A percentile compares a stretch with the other conserved stretches of the same genome.
These are phyloP conservation scores for Eucalyptus erythrocorys DNA, from an alignment of 345 rosid species.

Conservation along the genomic window DNA sequence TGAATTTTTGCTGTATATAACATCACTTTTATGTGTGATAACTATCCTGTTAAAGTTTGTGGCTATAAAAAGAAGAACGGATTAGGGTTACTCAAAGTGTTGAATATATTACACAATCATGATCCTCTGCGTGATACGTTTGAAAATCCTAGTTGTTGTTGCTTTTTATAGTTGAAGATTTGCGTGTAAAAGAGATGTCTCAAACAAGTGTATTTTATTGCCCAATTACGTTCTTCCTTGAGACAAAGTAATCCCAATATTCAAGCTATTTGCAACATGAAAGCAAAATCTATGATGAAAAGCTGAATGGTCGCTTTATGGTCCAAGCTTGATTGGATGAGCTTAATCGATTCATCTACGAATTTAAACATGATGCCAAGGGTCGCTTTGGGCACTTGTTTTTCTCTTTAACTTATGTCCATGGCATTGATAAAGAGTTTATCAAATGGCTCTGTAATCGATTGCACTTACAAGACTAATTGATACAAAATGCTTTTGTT, in stretches of 20 bases:
- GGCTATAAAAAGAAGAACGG: neutral
- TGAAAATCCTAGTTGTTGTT: neutral
- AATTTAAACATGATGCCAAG: neutral
- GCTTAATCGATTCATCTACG: neutral
- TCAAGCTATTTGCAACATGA: neutral
- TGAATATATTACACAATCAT: neutral
- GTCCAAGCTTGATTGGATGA: neutral
- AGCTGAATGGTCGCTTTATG: neutral
- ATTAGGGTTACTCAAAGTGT: neutral
- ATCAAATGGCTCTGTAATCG: neutral
- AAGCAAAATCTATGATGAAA: neutral
- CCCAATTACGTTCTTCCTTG: neutral
- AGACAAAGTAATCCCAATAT: neutral
- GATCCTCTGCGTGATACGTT: neutral
- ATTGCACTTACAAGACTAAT: neutral
- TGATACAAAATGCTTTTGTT: neutral
- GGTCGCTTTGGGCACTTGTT: neutral
- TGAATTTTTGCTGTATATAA: neutral
- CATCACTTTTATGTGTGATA: neutral
- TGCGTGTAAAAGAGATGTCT: neutral
- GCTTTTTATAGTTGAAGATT: neutral
- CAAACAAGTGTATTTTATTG: neutral
- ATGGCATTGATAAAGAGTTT: neutral
- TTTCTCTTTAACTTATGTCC: neutral
- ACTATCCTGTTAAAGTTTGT: neutral